phyloP scores from a whole-genome alignment of 257 asterid species.

The Datura wrightii region DNA sequence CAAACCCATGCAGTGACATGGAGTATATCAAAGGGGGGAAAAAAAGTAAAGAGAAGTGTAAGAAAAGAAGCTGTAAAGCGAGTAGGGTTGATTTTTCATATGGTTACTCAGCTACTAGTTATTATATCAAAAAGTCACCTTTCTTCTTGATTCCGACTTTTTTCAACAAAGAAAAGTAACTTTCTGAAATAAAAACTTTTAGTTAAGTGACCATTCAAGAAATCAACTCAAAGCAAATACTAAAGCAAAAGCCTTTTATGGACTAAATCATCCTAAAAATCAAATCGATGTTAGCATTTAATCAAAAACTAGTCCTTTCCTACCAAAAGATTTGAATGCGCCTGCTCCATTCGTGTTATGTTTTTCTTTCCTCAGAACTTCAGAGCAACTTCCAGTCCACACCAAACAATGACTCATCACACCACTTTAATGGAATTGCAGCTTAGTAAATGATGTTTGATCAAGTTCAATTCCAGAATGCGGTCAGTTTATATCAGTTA shows the following conservation, averaged over 20 bases:
- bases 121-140: too few relatives aligned
- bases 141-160: too few relatives aligned
- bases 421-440: background rate
- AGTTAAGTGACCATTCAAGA: too few relatives aligned
- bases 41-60: background rate
- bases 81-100: too few relatives aligned
- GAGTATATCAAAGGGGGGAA: background rate
- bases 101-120: too few relatives aligned
- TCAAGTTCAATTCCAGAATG: background rate
- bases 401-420: background rate
- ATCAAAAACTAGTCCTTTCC: background rate
- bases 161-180: too few relatives aligned
- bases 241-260: conserved; percentile 1
- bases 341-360: background rate
- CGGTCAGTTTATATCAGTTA: background rate
- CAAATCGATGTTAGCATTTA: conserved; percentile 14
- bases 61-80: background rate
- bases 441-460: background rate
- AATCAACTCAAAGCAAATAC: background rate
- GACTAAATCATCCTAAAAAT: conserved; percentile 17
- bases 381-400: background rate
- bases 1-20: background rate
- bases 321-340: conserved; percentile 6
- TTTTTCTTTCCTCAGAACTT: background rate
- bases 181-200: too few relatives aligned